phyloP scores from a whole-genome alignment of 495 filamentous ascomycete genomes.

The Podospora anserina region DNA sequence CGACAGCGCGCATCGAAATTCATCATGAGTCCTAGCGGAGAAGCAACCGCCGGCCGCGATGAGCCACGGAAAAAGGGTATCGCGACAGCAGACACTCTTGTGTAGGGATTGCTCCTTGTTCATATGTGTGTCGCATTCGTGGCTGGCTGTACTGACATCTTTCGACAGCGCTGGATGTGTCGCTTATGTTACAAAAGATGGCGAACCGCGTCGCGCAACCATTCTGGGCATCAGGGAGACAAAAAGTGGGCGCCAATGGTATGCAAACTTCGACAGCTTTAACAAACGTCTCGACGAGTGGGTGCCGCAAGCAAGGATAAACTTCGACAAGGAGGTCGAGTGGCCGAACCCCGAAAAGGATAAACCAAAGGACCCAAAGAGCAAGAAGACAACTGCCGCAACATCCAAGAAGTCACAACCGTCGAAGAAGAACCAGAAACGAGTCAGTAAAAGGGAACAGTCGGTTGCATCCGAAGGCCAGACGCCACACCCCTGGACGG shows the following conservation, averaged over 20 bases:
- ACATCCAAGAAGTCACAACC: conserved; percentile 46
- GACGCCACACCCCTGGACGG: conserved; percentile 47
- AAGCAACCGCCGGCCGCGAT: conserved; percentile 44
- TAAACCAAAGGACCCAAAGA: conserved; percentile 52
- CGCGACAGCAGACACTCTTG: conserved; percentile 73
- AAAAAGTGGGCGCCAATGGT: conserved; percentile 80
- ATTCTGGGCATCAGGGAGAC: conserved; percentile 84
- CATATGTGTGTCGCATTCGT: conserved; percentile 7
- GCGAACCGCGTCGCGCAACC: conserved; percentile 83
- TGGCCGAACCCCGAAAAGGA: conserved; percentile 58
- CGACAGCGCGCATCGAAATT: conserved; percentile 16
- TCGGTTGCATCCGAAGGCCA: conserved; percentile 45
- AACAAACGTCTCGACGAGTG: conserved; percentile 99
- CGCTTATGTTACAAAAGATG: conserved; percentile 59
- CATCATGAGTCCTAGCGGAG: conserved; percentile 46
- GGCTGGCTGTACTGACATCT: neutral
- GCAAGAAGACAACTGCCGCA: conserved; percentile 39
- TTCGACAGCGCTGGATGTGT: conserved; percentile 46
- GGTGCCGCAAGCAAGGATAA: conserved; percentile 75
- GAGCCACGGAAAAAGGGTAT: conserved; percentile 66
- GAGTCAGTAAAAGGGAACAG: conserved; percentile 48
- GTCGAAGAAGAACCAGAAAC: conserved; percentile 55
- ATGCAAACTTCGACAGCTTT: conserved; percentile 98
- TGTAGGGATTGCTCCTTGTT: conserved; percentile 41
- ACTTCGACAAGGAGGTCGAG: conserved; percentile 62